A percentile compares a stretch with the other conserved stretches of the same genome.
These are phyloP conservation scores for Candida quercuum DNA, from an alignment of 805 yeast genomes.

Conservation along the genomic window DNA sequence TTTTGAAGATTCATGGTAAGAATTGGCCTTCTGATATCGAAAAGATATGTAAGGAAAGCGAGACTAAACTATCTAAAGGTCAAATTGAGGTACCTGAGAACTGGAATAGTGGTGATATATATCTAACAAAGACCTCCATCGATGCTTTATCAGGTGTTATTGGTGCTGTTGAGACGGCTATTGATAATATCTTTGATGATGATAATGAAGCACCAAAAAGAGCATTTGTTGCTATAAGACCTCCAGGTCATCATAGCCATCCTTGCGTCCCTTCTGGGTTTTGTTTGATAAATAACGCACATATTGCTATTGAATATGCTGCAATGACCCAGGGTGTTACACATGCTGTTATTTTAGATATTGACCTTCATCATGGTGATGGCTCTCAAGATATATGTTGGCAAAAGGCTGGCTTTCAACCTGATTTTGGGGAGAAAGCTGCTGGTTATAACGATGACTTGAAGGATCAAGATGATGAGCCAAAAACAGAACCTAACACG, in stretches of 20 bases:
- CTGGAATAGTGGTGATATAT: constrained; percentile 84
- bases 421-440: constrained; percentile 36
- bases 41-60: constrained; percentile 55
- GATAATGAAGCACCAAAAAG: constrained; percentile 29
- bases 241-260: constrained; percentile 87
- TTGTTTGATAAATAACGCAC: constrained; percentile 77
- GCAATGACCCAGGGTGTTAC: constrained; percentile 55
- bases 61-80: constrained; percentile 43
- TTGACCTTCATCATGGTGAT: constrained; percentile 86
- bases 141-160: constrained; percentile 72
- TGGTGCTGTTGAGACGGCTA: constrained; percentile 68
- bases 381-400: constrained; percentile 85
- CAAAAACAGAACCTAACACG: constrained; percentile 31
- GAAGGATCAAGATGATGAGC: constrained; percentile 34
- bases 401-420: constrained; percentile 64
- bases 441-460: constrained; percentile 20
- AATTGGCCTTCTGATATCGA: constrained; percentile 61
- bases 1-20: constrained; percentile 64
- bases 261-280: constrained; percentile 83
- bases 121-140: constrained; percentile 58
- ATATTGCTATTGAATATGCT: constrained; percentile 77
- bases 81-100: constrained; percentile 70
- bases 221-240: constrained; percentile 67
- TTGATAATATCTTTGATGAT: constrained; percentile 45
- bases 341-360: constrained; percentile 77